Percentiles rank a stretch among this genome's conserved stretches.
phyloP scores from a whole-genome alignment of 169 alveolate genomes.

The Plasmodium yoelii region DNA sequence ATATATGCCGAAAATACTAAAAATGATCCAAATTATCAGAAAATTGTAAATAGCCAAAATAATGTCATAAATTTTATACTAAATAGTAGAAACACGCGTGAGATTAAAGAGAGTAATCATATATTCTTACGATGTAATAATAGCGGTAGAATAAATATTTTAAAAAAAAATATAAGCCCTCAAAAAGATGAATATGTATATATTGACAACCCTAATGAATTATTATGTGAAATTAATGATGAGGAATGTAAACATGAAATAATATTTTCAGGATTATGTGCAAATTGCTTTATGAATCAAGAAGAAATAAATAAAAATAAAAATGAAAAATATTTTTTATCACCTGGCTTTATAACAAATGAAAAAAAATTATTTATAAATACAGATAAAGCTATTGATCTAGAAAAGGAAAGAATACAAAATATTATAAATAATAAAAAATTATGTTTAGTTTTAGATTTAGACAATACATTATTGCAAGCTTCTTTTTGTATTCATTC shows the following conservation, averaged over 20 bases:
- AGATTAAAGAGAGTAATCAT: constrained; percentile 28
- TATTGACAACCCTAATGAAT: constrained; percentile 26
- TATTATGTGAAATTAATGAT: constrained; percentile 65
- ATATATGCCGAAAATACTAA: background rate
- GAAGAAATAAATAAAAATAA: constrained; percentile 57
- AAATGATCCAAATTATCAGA: background rate
- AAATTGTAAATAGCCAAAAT: background rate
- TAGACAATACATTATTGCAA: constrained; percentile 88
- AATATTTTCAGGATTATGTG: constrained; percentile 58
- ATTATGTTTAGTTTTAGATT: constrained; percentile 86
- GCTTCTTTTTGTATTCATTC: constrained; percentile 79
- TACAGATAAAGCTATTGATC: constrained; percentile 76
- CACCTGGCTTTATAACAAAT: constrained; percentile 83
- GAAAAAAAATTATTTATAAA: constrained; percentile 76
- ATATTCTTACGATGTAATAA: constrained; percentile 20
- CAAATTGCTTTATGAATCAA: constrained; percentile 52
- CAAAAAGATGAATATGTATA: constrained; percentile 34
- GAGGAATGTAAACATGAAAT: constrained; percentile 44
- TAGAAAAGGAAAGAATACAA: constrained; percentile 78
- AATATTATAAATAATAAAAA: constrained; percentile 78
- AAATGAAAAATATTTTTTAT: constrained; percentile 32
- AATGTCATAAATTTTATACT: constrained; percentile 50
- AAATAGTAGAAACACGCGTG: constrained; percentile 23
- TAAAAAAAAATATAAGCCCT: constrained; percentile 13
- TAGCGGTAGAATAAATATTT: constrained; percentile 37